phyloP scores from a whole-genome alignment of 2,329 filamentous ascomycete species.

The Aspergillus brunneoviolaceus region DNA sequence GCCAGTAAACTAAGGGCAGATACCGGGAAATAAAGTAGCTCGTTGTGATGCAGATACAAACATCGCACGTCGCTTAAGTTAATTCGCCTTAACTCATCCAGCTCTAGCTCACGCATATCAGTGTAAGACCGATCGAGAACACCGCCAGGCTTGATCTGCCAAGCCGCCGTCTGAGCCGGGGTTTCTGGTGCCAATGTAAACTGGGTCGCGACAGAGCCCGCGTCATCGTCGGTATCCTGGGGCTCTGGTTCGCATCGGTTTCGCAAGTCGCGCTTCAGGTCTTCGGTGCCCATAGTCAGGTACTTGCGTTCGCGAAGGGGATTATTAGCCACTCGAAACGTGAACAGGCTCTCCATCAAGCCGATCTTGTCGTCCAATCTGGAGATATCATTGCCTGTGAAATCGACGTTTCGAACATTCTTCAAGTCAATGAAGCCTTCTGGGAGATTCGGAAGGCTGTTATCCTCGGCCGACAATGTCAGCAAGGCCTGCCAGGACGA shows the following conservation, averaged over 20 bases:
- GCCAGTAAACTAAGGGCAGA: conserved; percentile 68
- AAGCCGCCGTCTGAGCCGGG: conserved; percentile 31
- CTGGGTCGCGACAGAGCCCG: conserved; percentile 42
- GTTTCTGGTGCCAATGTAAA: conserved; percentile 48
- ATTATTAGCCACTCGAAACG: conserved; percentile 81
- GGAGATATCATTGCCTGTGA: conserved; percentile 80
- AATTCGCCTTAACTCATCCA: conserved; percentile 49
- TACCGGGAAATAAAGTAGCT: conserved; percentile 67
- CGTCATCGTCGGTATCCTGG: conserved; percentile 38
- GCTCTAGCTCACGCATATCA: conserved; percentile 56
- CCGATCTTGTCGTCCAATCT: conserved; percentile 73
- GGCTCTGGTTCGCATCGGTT: conserved; percentile 59
- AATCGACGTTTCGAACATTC: conserved; percentile 73
- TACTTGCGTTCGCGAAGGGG: conserved; percentile 87
- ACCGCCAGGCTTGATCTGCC: conserved; percentile 40
- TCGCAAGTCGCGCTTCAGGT: conserved; percentile 73
- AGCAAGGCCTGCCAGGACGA: conserved; percentile 70
- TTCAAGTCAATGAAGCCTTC: conserved; percentile 68
- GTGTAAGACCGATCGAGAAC: conserved; percentile 70
- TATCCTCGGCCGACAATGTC: conserved; percentile 76
- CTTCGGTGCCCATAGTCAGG: conserved; percentile 73
- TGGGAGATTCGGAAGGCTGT: conserved; percentile 74
- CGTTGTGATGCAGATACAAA: conserved; percentile 74
- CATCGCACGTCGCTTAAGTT: conserved; percentile 51
- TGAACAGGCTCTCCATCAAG: conserved; percentile 72